Base-by-base conservation (phyloP, 345 rosid genomes). In the Conringia planisiliqua region DNA sequence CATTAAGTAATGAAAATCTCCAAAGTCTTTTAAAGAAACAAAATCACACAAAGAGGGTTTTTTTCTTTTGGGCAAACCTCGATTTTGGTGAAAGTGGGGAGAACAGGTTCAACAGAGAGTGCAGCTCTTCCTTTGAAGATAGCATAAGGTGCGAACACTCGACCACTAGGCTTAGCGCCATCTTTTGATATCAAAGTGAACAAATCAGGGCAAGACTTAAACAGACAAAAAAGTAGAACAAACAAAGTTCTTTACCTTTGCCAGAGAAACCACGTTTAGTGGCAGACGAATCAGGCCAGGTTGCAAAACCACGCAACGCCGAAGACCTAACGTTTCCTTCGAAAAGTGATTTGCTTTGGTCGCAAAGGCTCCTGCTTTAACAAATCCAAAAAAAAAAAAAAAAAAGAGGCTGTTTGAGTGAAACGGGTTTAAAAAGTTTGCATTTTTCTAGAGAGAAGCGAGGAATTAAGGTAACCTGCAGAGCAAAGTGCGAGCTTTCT, bases 121-220 rank as follows among this genome's bases (percentile, higher is more conserved):
- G 97, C 92, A 80, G 96, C 96, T 82, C 87, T 92, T 13, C 98
- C 99, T 83, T 95, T 95, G 87, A 76, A 92, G 33, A 92, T 50
- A 54, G 89, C 68, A 76, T 85, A 92, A 3, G 93, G 87, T 50
- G 97, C 97, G 72, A 79, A 88, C 46, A 90, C 69, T n/a, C 92
- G 82, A 77, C 78, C 85, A 46, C 71, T 68, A 57, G 70, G 75
- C 26, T 59, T 82, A 40, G 80, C 79, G 54, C 65, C 72, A 69
- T 39, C 66, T 70, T 72, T 40, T 10, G 6, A 1, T 10, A 5
- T 12, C 11, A 58, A 30, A 70, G 40, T 59, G 36, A 54, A n/a
- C 74, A 51, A 7, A 42, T 57, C 52, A 24, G 36, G 61, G 20
- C 4, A 35, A 58, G 20, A 22, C n/a, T 10, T 2, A 14, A 47